phyloP scores from a whole-genome alignment of 495 filamentous ascomycete genomes.

The Tuber umbilicatum region DNA sequence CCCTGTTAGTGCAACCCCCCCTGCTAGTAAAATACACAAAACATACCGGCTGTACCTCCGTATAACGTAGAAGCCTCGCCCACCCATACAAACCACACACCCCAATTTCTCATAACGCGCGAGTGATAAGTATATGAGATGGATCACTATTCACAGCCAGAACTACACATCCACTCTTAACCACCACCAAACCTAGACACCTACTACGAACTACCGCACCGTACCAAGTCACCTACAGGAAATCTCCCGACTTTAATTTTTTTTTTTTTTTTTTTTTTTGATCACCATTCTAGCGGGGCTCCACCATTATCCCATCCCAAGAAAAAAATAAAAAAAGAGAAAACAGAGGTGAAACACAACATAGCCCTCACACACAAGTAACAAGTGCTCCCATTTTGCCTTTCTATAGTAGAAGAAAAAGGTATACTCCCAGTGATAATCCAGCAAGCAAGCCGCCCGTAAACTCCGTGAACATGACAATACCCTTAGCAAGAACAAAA shows the following conservation, averaged over 20 bases:
- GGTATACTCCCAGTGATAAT: neutral
- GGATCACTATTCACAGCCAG: no score
- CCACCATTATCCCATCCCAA: neutral
- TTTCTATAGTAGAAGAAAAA: neutral
- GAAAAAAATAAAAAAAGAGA: neutral
- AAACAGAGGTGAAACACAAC: neutral
- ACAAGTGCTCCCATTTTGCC: neutral
- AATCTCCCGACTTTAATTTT: neutral
- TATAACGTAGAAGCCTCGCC: no score
- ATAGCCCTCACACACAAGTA: neutral
- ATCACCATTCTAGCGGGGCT: neutral
- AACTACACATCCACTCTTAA: no score
- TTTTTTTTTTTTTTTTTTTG: no score
- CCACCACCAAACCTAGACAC: no score
- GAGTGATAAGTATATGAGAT: neutral
- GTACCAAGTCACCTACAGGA: neutral
- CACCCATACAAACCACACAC: neutral
- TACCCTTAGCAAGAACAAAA: neutral
- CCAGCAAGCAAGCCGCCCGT: neutral
- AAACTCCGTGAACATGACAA: slow-evolving; percentile 1
- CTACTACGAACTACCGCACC: neutral
- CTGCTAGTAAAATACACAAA: no score
- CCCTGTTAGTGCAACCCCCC: no score
- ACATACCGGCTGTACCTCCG: no score
- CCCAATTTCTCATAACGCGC: neutral